A percentile compares a stretch with the other conserved stretches of the same genome.
Evolutionary conservation across 495 filamentous ascomycete species (phyloP).

Genomic region (Lepidopterella palustris): DNA sequence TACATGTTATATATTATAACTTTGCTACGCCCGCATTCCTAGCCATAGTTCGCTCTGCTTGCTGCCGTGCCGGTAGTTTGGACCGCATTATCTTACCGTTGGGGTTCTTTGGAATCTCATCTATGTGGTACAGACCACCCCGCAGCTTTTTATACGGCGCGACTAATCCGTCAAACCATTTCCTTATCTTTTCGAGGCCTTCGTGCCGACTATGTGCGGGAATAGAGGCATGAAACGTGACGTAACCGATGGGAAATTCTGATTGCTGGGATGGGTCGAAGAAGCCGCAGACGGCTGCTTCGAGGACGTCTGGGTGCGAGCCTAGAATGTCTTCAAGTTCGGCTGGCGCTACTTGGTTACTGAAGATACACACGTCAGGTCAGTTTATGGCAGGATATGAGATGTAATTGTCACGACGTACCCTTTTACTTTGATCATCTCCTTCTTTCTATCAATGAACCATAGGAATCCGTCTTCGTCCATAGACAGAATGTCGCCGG

Average conservation of each 20-base stretch:
- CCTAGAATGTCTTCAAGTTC: constrained; percentile 18
- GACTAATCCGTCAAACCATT: constrained; percentile 11
- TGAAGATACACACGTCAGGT: no score
- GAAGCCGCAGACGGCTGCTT: constrained; percentile 13
- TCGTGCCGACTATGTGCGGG: background rate
- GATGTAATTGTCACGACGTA: background rate
- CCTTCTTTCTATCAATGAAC: constrained; percentile 19
- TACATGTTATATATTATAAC: no score
- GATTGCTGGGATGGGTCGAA: constrained; percentile 6
- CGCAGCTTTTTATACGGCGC: constrained; percentile 16
- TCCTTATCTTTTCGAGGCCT: constrained; percentile 6
- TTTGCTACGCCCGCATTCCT: background rate
- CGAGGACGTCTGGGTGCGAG: constrained; percentile 11
- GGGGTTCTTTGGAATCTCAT: constrained; percentile 18
- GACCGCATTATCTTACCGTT: constrained; percentile 21
- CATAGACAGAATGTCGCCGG: constrained; percentile 12
- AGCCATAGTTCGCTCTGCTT: background rate
- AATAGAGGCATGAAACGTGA: constrained; percentile 2
- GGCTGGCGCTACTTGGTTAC: constrained; percentile 16
- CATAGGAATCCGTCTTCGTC: constrained; percentile 12
- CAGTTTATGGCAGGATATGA: no score
- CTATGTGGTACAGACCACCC: constrained; percentile 13
- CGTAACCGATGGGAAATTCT: constrained; percentile 16
- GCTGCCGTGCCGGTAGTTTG: constrained; percentile 11
- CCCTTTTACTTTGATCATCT: constrained; percentile 22